Percentiles rank a stretch among this genome's conserved stretches.
These are phyloP conservation scores for Hypericum androsaemum DNA, from an alignment of 345 rosid species.

Conservation along the genomic window DNA sequence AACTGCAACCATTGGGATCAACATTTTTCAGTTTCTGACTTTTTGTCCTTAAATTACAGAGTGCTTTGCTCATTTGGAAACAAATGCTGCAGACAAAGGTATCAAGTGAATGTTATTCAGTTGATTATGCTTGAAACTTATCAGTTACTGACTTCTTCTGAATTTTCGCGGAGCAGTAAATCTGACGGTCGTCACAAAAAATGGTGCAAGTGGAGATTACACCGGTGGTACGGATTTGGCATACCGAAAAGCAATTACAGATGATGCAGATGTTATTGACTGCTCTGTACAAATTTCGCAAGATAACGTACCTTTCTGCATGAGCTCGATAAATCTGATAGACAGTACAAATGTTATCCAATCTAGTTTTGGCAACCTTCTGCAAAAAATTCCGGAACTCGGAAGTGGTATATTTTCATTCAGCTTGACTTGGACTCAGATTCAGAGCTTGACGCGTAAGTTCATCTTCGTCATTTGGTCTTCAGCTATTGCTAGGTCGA, in stretches of 20 bases:
- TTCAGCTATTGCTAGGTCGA: background rate
- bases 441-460: too few species aligned
- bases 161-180: conserved; percentile 29
- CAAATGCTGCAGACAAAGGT: conserved; percentile 55
- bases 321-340: conserved; percentile 49
- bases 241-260: conserved; percentile 55
- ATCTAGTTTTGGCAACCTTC: conserved; percentile 7
- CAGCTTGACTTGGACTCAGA: too few species aligned
- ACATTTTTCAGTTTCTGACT: too few species aligned
- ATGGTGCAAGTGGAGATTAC: conserved; percentile 92
- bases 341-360: conserved; percentile 32
- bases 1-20: too few species aligned
- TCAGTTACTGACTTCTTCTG: conserved; percentile 5
- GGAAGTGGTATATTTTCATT: too few species aligned
- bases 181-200: conserved; percentile 47
- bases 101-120: conserved; percentile 11
- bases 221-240: conserved; percentile 83
- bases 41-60: conserved; percentile 25
- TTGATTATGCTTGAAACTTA: conserved; percentile 6
- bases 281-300: conserved; percentile 81
- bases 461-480: too few species aligned
- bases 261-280: conserved; percentile 65
- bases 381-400: too few species aligned
- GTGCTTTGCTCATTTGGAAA: conserved; percentile 62
- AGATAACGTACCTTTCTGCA: conserved; percentile 65